A percentile compares a stretch with the other conserved stretches of the same genome.
Evolutionary conservation across 2,329 filamentous ascomycete genomes (phyloP).

Genomic region (Beauveria asiatica): DNA sequence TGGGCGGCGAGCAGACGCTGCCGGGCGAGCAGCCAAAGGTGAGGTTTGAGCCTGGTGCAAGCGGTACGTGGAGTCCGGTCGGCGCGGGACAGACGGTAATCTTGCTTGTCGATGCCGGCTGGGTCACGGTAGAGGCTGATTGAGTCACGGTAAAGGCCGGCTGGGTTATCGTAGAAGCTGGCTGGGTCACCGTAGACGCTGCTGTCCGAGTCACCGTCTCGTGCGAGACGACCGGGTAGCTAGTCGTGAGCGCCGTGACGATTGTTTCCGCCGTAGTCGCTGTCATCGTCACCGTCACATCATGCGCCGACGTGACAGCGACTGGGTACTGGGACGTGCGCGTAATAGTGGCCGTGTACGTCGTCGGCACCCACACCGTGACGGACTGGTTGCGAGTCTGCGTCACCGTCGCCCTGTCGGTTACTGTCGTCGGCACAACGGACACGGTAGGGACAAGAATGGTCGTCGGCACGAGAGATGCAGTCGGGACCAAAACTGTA

Average conservation of each 20-base stretch:
- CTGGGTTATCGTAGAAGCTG: conserved; percentile 12
- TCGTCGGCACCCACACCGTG: conserved; percentile 10
- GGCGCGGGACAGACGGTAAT: conserved; percentile 37
- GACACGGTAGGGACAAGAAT: conserved; percentile 5
- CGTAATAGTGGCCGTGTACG: background rate
- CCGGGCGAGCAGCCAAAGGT: conserved; percentile 48
- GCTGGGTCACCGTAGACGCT: conserved; percentile 23
- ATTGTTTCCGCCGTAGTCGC: conserved; percentile 9
- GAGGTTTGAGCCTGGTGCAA: conserved; percentile 30
- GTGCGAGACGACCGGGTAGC: conserved; percentile 25
- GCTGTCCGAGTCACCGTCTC: conserved; percentile 25
- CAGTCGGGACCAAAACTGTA: conserved; percentile 5
- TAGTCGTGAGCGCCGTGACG: conserved; percentile 15
- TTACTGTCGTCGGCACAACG: background rate
- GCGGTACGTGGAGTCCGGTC: conserved; percentile 25
- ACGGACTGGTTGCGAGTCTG: background rate
- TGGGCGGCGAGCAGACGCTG: conserved; percentile 43
- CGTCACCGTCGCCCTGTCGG: background rate
- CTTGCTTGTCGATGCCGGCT: background rate
- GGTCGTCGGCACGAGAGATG: background rate
- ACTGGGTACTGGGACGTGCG: background rate
- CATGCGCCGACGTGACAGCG: background rate
- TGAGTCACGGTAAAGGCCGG: background rate
- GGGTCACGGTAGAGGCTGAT: background rate
- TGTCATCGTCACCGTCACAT: background rate